A percentile compares a stretch with the other conserved stretches of the same genome.
Evolutionary conservation across 306 rosid species (phyloP).

Genomic region (Potentilla sterilis): DNA sequence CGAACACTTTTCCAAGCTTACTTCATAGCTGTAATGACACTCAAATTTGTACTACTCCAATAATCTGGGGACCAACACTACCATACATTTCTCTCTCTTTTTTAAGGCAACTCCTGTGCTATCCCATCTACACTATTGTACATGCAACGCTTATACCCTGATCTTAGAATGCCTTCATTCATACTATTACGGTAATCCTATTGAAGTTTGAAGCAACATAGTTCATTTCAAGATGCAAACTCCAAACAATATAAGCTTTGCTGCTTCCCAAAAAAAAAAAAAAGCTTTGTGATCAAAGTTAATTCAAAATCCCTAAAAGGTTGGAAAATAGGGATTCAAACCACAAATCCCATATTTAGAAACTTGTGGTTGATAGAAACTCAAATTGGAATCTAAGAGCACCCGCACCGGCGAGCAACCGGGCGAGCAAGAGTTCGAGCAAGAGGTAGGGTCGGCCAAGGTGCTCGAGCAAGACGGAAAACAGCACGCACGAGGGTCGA

Average conservation of each 20-base stretch:
- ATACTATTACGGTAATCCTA: not conserved
- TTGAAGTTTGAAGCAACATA: not conserved
- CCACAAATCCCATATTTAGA: not conserved
- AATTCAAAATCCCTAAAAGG: not conserved
- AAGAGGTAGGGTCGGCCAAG: too few relatives aligned
- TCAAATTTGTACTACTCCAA: not conserved
- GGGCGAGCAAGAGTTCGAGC: too few relatives aligned
- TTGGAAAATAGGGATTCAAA: not conserved
- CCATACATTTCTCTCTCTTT: not conserved
- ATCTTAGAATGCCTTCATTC: not conserved
- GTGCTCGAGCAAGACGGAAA: too few relatives aligned
- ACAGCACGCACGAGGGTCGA: too few relatives aligned
- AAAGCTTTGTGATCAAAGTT: not conserved
- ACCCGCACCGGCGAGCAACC: too few relatives aligned
- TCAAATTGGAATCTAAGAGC: not conserved
- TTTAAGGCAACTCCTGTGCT: not conserved
- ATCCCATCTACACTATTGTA: not conserved
- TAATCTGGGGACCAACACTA: not conserved
- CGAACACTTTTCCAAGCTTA: not conserved
- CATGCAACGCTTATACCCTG: not conserved
- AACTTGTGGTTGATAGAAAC: not conserved
- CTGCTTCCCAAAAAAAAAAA: too few relatives aligned
- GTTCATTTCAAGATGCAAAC: not conserved
- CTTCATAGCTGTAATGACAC: not conserved
- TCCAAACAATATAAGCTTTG: not conserved